phyloP scores from a whole-genome alignment of 768 basidiomycete species.

The Erythrobasidium yunnanense region DNA sequence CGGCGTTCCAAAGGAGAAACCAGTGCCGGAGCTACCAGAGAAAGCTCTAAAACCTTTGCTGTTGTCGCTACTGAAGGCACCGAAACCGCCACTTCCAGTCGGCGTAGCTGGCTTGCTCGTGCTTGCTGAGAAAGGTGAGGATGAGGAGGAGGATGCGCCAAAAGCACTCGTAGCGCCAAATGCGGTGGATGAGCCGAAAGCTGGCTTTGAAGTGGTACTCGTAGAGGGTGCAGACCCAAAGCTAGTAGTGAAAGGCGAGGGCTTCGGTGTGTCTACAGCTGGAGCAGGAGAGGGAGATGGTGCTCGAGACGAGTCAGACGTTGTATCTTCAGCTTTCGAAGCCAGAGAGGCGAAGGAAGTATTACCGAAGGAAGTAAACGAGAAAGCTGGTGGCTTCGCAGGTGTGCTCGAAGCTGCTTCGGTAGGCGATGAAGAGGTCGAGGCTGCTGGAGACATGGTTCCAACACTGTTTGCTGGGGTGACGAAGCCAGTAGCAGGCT shows the following conservation, averaged over 20 bases:
- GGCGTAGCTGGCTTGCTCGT: too few relatives aligned
- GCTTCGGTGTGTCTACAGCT: too few relatives aligned
- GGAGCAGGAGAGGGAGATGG: too few relatives aligned
- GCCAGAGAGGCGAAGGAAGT: too few relatives aligned
- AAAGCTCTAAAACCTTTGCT: neutral
- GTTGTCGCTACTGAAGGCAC: neutral
- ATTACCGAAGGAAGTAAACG: neutral
- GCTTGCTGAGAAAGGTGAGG: neutral
- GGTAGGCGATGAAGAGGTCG: neutral
- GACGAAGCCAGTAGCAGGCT: neutral
- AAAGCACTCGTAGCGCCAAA: constrained; percentile 5
- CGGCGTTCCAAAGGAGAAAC: neutral
- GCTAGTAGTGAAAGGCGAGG: neutral
- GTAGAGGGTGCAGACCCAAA: neutral
- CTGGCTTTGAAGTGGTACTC: neutral
- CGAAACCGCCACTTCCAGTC: neutral
- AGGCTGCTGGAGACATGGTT: neutral
- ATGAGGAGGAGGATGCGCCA: neutral
- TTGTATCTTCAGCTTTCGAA: too few relatives aligned
- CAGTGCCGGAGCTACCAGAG: neutral
- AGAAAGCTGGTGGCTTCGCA: neutral
- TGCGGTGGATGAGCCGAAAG: neutral
- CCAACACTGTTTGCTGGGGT: neutral
- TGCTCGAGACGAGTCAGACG: too few relatives aligned
- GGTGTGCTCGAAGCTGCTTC: constrained; percentile 8